Conservation (phyloP, 2,329 filamentous ascomycete species). For the Fusarium sp. region DNA sequence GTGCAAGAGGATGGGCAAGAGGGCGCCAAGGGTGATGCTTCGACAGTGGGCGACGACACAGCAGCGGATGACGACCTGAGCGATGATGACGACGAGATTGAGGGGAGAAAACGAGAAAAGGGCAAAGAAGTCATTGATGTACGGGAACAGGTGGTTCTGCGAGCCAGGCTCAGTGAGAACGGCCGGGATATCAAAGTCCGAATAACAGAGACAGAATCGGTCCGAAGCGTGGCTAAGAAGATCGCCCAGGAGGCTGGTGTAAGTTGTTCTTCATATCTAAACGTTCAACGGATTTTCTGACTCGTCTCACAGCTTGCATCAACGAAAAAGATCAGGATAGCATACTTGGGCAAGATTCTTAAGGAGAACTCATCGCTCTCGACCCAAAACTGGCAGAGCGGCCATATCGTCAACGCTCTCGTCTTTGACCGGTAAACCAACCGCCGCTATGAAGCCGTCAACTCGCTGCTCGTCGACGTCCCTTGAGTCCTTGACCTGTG, state of each 20-base stretch:
- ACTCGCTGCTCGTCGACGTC: not conserved
- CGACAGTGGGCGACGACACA: conserved; percentile 50
- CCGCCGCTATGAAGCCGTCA: not conserved
- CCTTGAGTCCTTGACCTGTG: not conserved
- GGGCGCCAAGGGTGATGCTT: conserved; percentile 46
- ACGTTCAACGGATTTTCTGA: conserved; percentile 12
- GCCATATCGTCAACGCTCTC: conserved; percentile 78
- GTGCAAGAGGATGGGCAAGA: conserved; percentile 51
- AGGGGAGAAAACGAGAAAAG: conserved; percentile 62
- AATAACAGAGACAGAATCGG: conserved; percentile 67
- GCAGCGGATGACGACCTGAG: conserved; percentile 53
- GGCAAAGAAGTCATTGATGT: conserved; percentile 64
- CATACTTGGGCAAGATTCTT: conserved; percentile 82
- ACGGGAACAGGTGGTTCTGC: conserved; percentile 64
- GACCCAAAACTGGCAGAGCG: conserved; percentile 77
- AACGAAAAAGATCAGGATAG: conserved; percentile 70
- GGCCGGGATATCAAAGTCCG: conserved; percentile 68
- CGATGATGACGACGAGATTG: conserved; percentile 47
- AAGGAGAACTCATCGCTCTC: conserved; percentile 70
- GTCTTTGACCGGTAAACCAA: conserved; percentile 62
- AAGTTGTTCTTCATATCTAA: conserved; percentile 46
- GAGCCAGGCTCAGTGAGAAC: conserved; percentile 71
- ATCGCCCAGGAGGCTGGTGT: conserved; percentile 71
- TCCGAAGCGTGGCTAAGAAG: conserved; percentile 67
- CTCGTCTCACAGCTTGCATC: conserved; percentile 59